These are phyloP conservation scores for Populus hybrid DNA, from an alignment of 441 rosid genomes.

Conservation along the genomic window DNA sequence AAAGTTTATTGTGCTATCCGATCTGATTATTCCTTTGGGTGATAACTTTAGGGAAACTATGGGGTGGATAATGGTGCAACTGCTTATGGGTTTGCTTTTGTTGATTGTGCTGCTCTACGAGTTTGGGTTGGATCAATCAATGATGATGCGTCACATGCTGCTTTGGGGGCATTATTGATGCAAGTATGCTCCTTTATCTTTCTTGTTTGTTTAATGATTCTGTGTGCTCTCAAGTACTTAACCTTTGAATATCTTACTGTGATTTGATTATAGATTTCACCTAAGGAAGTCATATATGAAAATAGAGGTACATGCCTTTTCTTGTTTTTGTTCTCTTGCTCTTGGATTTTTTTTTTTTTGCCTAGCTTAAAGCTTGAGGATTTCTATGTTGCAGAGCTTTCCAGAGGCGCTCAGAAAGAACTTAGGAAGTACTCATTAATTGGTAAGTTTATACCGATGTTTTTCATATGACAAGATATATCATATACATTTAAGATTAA, in stretches of 20 bases:
- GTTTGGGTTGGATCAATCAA: constrained; percentile 86
- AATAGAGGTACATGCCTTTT: constrained; percentile 53
- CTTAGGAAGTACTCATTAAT: constrained; percentile 67
- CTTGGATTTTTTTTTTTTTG: not conserved
- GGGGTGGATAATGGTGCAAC: constrained; percentile 51
- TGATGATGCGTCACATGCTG: constrained; percentile 84
- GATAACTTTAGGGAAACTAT: constrained; percentile 39
- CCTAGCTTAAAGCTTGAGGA: constrained; percentile 10
- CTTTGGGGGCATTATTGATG: constrained; percentile 90
- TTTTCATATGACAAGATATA: not conserved
- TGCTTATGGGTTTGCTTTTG: constrained; percentile 90
- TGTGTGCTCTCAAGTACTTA: constrained; percentile 14
- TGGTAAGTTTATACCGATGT: constrained; percentile 39
- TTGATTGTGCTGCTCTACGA: constrained; percentile 89
- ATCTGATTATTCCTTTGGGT: constrained; percentile 10
- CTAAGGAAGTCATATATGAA: constrained; percentile 91
- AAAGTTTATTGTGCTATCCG: constrained; percentile 13
- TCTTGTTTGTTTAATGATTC: constrained; percentile 1
- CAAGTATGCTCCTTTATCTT: constrained; percentile 55
- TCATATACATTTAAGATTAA: not conserved
- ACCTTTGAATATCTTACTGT: constrained; percentile 21
- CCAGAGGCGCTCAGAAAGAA: constrained; percentile 81
- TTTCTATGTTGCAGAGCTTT: constrained; percentile 60
- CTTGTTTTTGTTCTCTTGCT: constrained; percentile 17
- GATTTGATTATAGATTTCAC: constrained; percentile 64